Evolutionary conservation across 108 stramenopile genomes (phyloP).

Genomic region (Pinguiococcus pyrenoidosus): DNA sequence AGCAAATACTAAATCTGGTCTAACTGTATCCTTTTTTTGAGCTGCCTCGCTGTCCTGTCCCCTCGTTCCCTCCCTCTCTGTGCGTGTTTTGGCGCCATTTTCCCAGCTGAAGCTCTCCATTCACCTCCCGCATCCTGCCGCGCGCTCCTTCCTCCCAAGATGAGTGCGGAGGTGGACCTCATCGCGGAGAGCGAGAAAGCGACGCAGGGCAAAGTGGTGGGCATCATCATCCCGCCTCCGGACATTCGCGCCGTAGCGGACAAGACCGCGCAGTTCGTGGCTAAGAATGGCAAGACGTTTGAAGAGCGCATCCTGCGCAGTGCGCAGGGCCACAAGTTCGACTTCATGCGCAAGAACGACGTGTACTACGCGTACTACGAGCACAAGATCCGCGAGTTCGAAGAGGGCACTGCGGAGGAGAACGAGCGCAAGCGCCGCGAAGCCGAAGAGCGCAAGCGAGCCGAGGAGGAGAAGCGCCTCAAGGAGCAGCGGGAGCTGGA

Average conservation of each 20-base stretch:
- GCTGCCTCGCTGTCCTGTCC: too few species aligned
- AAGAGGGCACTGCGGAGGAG: conserved; percentile 50
- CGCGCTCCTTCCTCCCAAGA: too few species aligned
- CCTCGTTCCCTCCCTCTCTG: too few species aligned
- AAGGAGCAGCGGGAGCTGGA: background rate
- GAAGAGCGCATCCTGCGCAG: conserved; percentile 46
- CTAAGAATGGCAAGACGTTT: conserved; percentile 87
- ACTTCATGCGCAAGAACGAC: conserved; percentile 70
- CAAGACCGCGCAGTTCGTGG: conserved; percentile 87
- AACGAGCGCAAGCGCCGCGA: conserved; percentile 16
- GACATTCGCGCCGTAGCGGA: conserved; percentile 89
- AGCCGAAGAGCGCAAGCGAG: background rate
- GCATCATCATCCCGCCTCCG: conserved; percentile 85
- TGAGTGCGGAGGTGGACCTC: too few species aligned
- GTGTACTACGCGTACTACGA: conserved; percentile 98
- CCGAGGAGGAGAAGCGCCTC: background rate
- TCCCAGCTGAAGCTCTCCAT: too few species aligned
- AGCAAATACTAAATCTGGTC: too few species aligned
- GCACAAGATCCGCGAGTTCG: conserved; percentile 52
- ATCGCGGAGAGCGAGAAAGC: too few species aligned
- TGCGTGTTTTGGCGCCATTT: too few species aligned
- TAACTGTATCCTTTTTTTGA: too few species aligned
- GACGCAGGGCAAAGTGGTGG: conserved; percentile 31
- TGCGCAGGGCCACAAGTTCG: conserved; percentile 69
- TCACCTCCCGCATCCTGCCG: too few species aligned